A percentile compares a stretch with the other conserved stretches of the same genome.
Conservation (phyloP, 441 rosid species). For the Euphorbia celastroides region DNA sequence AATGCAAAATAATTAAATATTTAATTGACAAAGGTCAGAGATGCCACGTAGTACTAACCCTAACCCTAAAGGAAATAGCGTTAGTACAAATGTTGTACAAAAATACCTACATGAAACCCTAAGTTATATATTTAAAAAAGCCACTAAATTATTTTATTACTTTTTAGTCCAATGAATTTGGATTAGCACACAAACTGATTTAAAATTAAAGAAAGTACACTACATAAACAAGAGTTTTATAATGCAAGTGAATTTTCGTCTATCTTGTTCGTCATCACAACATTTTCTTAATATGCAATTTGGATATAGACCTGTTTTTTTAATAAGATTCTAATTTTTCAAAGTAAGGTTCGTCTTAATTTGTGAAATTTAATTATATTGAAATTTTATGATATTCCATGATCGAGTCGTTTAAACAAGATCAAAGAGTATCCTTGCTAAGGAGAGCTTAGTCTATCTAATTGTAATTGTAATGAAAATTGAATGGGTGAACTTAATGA, state of each 20-base stretch:
- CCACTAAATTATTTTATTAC: conserved; percentile 5
- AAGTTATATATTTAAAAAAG: neutral
- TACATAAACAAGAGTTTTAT: neutral
- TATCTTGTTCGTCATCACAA: conserved; percentile 35
- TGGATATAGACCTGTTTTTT: neutral
- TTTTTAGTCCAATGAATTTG: conserved; percentile 23
- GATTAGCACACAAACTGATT: conserved; percentile 14
- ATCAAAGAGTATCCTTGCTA: too few relatives aligned
- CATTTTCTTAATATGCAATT: conserved; percentile 1
- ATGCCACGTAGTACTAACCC: too few relatives aligned
- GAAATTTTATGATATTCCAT: too few relatives aligned
- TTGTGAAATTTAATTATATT: neutral
- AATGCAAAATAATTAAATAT: too few relatives aligned
- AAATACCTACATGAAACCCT: neutral
- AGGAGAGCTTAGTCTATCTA: too few relatives aligned
- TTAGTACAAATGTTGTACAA: neutral
- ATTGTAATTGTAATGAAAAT: too few relatives aligned
- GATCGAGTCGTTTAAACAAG: too few relatives aligned
- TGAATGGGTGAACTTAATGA: too few relatives aligned
- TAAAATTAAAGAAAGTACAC: conserved; percentile 9
- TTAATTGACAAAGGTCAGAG: too few relatives aligned
- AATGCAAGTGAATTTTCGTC: conserved; percentile 32
- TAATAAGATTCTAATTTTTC: too few relatives aligned
- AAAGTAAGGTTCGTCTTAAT: neutral
- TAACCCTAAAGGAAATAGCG: too few relatives aligned